Evolutionary conservation across 2,329 filamentous ascomycete species (phyloP).

Genomic region (Fusarium lyarnte): DNA sequence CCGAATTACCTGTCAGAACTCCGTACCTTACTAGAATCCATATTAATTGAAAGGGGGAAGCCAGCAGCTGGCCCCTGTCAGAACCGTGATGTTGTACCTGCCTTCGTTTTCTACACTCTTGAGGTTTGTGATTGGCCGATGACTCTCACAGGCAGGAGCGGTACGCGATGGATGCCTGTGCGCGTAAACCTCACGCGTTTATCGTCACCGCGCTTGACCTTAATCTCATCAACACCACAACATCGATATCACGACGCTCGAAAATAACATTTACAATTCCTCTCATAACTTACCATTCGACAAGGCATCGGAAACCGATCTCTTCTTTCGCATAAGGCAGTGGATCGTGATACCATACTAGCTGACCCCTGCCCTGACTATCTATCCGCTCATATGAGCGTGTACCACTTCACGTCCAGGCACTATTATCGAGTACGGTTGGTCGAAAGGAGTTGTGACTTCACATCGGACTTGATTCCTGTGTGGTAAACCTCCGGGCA

Average conservation of each 20-base stretch:
- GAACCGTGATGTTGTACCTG: background rate
- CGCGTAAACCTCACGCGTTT: conserved; percentile 35
- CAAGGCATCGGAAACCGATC: conserved; percentile 21
- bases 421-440: background rate
- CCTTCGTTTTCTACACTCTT: background rate
- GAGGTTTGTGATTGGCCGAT: conserved; percentile 24
- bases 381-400: conserved; percentile 22
- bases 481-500: conserved; percentile 6
- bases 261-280: background rate
- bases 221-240: background rate
- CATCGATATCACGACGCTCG: background rate
- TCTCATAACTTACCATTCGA: background rate
- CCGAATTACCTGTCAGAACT: background rate
- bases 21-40: too few species aligned
- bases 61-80: background rate
- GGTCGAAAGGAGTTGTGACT: conserved; percentile 8
- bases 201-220: background rate
- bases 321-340: conserved; percentile 12
- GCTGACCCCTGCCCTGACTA: conserved; percentile 3
- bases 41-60: background rate
- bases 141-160: conserved; percentile 9
- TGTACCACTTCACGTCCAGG: conserved; percentile 22
- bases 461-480: background rate
- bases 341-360: conserved; percentile 25
- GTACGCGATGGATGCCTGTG: conserved; percentile 11